Evolutionary conservation across 2,329 filamentous ascomycete genomes (phyloP), one percentile per base, ranked within the genome.

Genomic region (Paraphoma chrysanthemicola): DNA sequence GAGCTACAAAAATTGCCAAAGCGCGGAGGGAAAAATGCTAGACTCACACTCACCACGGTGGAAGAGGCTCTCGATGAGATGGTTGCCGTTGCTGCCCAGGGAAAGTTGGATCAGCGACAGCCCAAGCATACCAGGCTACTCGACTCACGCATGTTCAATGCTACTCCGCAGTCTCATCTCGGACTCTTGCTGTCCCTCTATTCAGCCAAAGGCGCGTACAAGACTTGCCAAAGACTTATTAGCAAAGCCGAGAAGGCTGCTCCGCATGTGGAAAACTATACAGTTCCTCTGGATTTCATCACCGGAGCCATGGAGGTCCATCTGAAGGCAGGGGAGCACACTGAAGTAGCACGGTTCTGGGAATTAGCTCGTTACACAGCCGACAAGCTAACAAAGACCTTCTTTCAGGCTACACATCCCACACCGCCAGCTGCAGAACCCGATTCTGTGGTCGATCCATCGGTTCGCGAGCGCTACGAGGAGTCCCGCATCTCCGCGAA

Each of bases 261-360:
- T 17, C 53, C 58, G 7, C 56, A 63, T 9, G 49, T 48, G 1
- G 44, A 56, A 3, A 59, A 62, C 17, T 68, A 65, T 17, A 59
- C 62, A 18, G 62, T 60, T 1, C 71, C 74, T 10, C 62, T 74
- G 28, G 81, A 80, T 0, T 84, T 78, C 44, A 67, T 78, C 23
- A 75, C 73, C 6, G 75, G 88, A 8, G 76, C 94, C 55, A 93
- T 97, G 89, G 79, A 83, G 18, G 82, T 86, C 0, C 84, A 90
- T 68, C 78, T 86, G 43, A 79, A 82, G 49, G 83, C 88, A 16
- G 77, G 81, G 39, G 81, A 88, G 18, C 84, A 86, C 62, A 79
- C 83, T 5, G 82, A 85, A 49, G 87, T 94, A 17, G 83, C 86
- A 59, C 75, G 83, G 44, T 87, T 86, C 48, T 97, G 92, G 92